Evolutionary conservation across 1,284 basidiomycete species (phyloP).

Genomic region (Omphalotus olearius): DNA sequence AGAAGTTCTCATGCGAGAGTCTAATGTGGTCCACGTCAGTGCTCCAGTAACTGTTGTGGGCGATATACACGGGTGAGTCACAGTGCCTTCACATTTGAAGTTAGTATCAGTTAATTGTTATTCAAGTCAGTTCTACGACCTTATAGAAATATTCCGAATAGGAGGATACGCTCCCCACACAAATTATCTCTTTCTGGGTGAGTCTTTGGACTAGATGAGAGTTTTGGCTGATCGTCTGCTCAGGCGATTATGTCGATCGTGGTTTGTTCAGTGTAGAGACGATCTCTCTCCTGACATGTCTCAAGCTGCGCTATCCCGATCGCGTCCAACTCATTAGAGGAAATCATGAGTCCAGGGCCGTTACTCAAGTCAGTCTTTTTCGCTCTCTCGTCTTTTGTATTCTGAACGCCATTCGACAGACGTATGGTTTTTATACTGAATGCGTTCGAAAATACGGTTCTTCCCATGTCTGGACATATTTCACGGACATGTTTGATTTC

Average conservation of each 20-base stretch:
- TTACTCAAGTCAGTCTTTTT: slow-evolving; percentile 78
- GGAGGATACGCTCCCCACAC: slow-evolving; percentile 95
- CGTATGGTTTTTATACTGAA: slow-evolving; percentile 99
- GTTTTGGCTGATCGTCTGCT: background rate
- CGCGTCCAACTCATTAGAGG: slow-evolving; percentile 96
- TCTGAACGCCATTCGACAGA: slow-evolving; percentile 48
- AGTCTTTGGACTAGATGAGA: slow-evolving; percentile 25
- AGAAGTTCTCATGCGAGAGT: slow-evolving; percentile 97
- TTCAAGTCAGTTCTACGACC: slow-evolving; percentile 94
- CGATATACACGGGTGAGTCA: slow-evolving; percentile 94
- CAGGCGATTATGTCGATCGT: slow-evolving; percentile 97
- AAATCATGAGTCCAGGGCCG: slow-evolving; percentile 97
- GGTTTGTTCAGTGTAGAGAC: slow-evolving; percentile 98
- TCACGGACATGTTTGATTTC: slow-evolving; percentile 99
- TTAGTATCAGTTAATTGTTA: background rate
- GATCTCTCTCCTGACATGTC: slow-evolving; percentile 93
- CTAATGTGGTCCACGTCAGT: slow-evolving; percentile 96
- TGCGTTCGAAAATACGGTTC: slow-evolving; percentile 97
- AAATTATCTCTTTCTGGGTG: slow-evolving; percentile 96
- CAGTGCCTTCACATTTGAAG: background rate
- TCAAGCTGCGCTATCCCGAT: slow-evolving; percentile 96
- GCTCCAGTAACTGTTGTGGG: slow-evolving; percentile 99
- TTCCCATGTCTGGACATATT: slow-evolving; percentile 97
- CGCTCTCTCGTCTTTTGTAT: slow-evolving; percentile 5
- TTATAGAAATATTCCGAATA: slow-evolving; percentile 98